Evolutionary conservation across 164 flowering plant species (phyloP).

Genomic region (Vitis labrusca): DNA sequence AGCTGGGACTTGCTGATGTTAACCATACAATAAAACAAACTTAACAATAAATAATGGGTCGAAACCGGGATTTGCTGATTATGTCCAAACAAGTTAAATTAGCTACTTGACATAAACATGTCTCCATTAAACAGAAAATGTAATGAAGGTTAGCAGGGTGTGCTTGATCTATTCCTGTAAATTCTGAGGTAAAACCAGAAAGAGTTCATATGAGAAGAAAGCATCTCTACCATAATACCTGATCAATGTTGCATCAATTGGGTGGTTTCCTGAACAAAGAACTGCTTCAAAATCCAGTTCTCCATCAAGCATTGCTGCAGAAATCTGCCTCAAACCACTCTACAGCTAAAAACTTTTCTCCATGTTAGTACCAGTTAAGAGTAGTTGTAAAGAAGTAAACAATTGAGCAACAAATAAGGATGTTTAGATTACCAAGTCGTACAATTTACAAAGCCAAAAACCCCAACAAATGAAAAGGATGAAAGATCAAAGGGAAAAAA

Average conservation of each 20-base stretch:
- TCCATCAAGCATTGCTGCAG: neutral
- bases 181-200: neutral
- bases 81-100: too few species aligned
- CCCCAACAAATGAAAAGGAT: neutral
- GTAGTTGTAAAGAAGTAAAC: neutral
- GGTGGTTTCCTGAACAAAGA: neutral
- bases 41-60: too few species aligned
- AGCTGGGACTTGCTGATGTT: too few species aligned
- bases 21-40: too few species aligned
- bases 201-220: neutral
- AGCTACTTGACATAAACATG: too few species aligned
- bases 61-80: too few species aligned
- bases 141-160: too few species aligned
- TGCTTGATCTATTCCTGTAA: too few species aligned
- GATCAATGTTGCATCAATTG: neutral
- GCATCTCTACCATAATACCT: neutral
- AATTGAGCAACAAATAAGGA: neutral
- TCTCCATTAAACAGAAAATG: too few species aligned
- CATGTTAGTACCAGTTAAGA: neutral
- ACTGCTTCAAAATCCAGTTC: neutral
- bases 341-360: neutral
- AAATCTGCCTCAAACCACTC: neutral
- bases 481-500: neutral
- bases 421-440: conserved; percentile 20
- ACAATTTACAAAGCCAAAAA: conserved; percentile 30